Percentiles rank a stretch among this genome's conserved stretches.
Evolutionary conservation across 148 eudicot species (phyloP).

Genomic region (Rhododendron kiyosumense): DNA sequence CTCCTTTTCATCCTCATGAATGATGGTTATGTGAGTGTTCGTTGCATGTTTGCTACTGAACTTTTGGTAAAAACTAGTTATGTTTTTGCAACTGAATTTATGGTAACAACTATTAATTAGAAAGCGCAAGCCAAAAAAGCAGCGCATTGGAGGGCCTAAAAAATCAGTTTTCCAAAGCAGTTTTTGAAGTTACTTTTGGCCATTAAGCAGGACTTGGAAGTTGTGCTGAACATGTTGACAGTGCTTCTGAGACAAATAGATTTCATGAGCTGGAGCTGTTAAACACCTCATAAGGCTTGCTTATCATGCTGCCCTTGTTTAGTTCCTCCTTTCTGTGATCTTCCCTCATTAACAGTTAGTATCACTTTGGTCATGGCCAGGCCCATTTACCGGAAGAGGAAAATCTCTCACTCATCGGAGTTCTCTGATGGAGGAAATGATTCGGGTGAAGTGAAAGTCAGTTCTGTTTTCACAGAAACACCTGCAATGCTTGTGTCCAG

Average conservation of each 20-base stretch:
- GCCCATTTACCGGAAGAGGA: constrained; percentile 76
- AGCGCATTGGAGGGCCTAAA: neutral
- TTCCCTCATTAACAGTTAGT: constrained; percentile 5
- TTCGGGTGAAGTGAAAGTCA: constrained; percentile 23
- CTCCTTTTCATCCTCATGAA: constrained; percentile 3
- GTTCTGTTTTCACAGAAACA: constrained; percentile 31
- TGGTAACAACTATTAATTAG: neutral
- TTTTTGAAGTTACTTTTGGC: neutral
- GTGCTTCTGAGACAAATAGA: neutral
- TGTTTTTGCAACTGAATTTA: neutral
- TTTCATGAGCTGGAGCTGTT: neutral
- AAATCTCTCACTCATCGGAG: constrained; percentile 42
- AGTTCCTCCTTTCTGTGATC: neutral
- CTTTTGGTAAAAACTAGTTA: neutral
- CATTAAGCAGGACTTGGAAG: neutral
- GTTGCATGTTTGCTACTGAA: neutral
- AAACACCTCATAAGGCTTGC: neutral
- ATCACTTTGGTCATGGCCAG: constrained; percentile 29
- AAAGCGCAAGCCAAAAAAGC: neutral
- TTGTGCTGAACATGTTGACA: neutral
- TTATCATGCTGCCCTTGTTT: neutral
- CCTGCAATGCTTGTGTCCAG: constrained; percentile 64
- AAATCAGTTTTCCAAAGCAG: neutral
- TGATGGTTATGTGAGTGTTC: neutral
- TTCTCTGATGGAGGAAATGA: constrained; percentile 34